Conservation (phyloP, 805 yeast genomes). For the Candida ulmi region DNA sequence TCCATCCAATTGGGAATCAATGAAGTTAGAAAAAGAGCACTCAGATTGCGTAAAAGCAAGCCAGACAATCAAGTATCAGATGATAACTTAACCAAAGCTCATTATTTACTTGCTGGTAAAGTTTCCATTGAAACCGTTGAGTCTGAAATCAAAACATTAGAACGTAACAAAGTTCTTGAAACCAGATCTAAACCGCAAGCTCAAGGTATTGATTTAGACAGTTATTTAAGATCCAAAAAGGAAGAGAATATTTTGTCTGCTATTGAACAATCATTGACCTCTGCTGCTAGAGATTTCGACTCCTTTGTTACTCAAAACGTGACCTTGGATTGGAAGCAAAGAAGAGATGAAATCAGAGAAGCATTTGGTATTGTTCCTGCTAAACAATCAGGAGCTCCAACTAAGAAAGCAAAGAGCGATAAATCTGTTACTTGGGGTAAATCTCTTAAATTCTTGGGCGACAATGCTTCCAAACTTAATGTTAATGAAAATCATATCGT, state of each 20-base stretch:
- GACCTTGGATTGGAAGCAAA: constrained; percentile 76
- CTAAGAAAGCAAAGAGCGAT: constrained; percentile 11
- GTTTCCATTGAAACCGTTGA: constrained; percentile 86
- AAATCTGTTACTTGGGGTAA: constrained; percentile 25
- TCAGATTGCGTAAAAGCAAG: constrained; percentile 43
- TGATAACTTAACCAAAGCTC: constrained; percentile 59
- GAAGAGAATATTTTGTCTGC: constrained; percentile 80
- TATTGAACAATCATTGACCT: constrained; percentile 69
- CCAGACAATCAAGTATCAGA: constrained; percentile 30
- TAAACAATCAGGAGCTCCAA: constrained; percentile 18
- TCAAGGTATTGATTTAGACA: constrained; percentile 44
- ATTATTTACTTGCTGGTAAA: constrained; percentile 83
- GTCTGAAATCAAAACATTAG: constrained; percentile 40
- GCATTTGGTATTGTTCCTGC: constrained; percentile 55
- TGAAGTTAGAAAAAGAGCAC: constrained; percentile 70
- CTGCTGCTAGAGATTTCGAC: constrained; percentile 83
- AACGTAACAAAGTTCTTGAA: constrained; percentile 24
- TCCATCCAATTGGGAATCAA: constrained; percentile 73
- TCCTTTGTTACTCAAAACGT: constrained; percentile 65
- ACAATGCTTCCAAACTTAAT: constrained; percentile 31
- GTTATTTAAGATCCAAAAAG: constrained; percentile 60
- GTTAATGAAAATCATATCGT: constrained; percentile 36
- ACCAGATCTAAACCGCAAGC: constrained; percentile 19
- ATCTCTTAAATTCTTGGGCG: constrained; percentile 23
- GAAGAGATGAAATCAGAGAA: constrained; percentile 68